A percentile compares a stretch with the other conserved stretches of the same genome.
Conservation (phyloP, 441 rosid genomes). For the Kokia cookei region DNA sequence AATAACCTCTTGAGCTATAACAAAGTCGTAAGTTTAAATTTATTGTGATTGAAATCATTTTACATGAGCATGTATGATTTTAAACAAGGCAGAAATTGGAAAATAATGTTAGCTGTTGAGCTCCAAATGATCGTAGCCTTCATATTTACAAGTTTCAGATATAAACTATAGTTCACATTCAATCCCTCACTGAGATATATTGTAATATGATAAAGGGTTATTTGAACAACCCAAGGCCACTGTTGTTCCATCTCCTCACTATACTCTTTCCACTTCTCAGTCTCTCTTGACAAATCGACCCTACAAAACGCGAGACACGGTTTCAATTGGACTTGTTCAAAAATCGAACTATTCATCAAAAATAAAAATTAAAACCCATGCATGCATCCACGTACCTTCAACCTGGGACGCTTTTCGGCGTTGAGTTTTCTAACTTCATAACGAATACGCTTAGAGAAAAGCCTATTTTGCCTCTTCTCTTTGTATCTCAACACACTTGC, state of each 20-base stretch:
- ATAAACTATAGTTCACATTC: not conserved
- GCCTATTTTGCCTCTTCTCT: constrained; percentile 78
- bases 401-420: constrained; percentile 89
- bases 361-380: too few relatives aligned
- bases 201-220: not conserved
- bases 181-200: not conserved
- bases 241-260: not conserved
- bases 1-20: too few relatives aligned
- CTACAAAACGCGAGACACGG: constrained; percentile 18
- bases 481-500: constrained; percentile 89
- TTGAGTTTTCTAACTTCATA: constrained; percentile 90
- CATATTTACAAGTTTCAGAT: not conserved
- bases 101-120: not conserved
- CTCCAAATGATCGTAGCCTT: not conserved
- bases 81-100: too few relatives aligned
- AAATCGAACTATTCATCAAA: too few relatives aligned
- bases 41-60: too few relatives aligned
- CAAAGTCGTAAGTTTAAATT: too few relatives aligned
- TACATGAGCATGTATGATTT: too few relatives aligned
- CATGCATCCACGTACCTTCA: constrained; percentile 34
- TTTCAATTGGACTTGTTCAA: not conserved
- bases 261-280: not conserved
- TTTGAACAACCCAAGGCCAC: not conserved
- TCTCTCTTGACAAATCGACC: constrained; percentile 60
- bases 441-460: constrained; percentile 77